phyloP scores from a whole-genome alignment of 441 rosid genomes.

The Cnidoscolus chayamansa region DNA sequence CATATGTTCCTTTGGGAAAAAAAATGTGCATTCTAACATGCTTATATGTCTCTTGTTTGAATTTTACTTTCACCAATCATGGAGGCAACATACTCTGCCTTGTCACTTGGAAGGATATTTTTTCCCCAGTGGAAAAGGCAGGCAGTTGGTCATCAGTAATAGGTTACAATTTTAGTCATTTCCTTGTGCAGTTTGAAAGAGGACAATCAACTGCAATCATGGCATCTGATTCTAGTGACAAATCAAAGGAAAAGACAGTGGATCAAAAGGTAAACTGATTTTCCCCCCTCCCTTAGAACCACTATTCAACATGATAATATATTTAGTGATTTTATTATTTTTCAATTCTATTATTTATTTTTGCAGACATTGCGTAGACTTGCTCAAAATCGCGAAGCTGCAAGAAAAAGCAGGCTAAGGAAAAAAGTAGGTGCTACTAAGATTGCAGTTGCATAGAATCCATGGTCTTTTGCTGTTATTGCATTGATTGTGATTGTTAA shows the following conservation, averaged over 20 bases:
- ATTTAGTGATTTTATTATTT: background rate
- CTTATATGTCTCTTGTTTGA: background rate
- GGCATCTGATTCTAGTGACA: conserved; percentile 77
- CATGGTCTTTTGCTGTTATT: background rate
- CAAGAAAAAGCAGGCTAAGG: conserved; percentile 72
- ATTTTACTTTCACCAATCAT: background rate
- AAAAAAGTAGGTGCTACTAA: conserved; percentile 45
- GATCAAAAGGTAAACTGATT: conserved; percentile 64
- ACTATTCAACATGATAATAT: background rate
- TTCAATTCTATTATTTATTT: background rate
- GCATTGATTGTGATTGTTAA: background rate
- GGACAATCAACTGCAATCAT: conserved; percentile 40
- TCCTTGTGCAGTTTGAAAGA: conserved; percentile 57
- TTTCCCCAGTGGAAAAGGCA: background rate
- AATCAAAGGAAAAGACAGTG: conserved; percentile 65
- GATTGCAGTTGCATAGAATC: background rate
- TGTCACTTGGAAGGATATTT: background rate
- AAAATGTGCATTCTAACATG: background rate
- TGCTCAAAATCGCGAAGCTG: conserved; percentile 90
- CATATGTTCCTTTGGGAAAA: background rate
- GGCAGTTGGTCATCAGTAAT: conserved; percentile 6
- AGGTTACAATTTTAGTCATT: conserved; percentile 17
- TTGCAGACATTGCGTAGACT: conserved; percentile 63
- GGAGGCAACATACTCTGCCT: background rate
- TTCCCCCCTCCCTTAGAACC: background rate